phyloP scores from a whole-genome alignment of 306 rosid species.

The Abrus precatorius region DNA sequence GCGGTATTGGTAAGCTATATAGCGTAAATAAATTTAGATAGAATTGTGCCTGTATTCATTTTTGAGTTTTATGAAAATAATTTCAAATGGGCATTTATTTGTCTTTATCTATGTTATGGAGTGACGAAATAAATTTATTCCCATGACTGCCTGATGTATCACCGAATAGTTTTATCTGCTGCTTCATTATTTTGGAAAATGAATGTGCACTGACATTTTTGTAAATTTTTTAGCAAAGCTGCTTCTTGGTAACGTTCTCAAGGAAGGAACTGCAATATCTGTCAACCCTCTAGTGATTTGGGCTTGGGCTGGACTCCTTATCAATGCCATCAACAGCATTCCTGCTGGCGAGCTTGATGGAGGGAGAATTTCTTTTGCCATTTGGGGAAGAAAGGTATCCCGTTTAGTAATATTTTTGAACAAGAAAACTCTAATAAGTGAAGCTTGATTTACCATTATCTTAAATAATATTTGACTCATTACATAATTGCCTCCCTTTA shows the following conservation, averaged over 20 bases:
- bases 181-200: conserved; percentile 40
- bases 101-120: neutral
- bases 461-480: neutral
- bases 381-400: conserved; percentile 98
- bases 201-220: conserved; percentile 33
- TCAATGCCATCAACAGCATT: conserved; percentile 96
- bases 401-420: conserved; percentile 26
- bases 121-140: neutral
- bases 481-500: neutral
- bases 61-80: conserved; percentile 2
- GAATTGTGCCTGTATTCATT: conserved; percentile 42
- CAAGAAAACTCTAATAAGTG: conserved; percentile 19
- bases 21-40: conserved; percentile 26
- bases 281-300: conserved; percentile 93
- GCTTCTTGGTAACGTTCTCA: conserved; percentile 80
- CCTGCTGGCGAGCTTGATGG: conserved; percentile 99
- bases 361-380: conserved; percentile 86
- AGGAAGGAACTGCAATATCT: conserved; percentile 91
- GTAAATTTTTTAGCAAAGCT: conserved; percentile 75
- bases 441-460: conserved; percentile 31
- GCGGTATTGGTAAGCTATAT: conserved; percentile 81
- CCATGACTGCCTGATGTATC: neutral
- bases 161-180: conserved; percentile 23
- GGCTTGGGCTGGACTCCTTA: conserved; percentile 99
- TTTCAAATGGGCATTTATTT: neutral